A percentile compares a stretch with the other conserved stretches of the same genome.
phyloP scores from a whole-genome alignment of 306 rosid genomes.

The Cyamopsis tetragonoloba region DNA sequence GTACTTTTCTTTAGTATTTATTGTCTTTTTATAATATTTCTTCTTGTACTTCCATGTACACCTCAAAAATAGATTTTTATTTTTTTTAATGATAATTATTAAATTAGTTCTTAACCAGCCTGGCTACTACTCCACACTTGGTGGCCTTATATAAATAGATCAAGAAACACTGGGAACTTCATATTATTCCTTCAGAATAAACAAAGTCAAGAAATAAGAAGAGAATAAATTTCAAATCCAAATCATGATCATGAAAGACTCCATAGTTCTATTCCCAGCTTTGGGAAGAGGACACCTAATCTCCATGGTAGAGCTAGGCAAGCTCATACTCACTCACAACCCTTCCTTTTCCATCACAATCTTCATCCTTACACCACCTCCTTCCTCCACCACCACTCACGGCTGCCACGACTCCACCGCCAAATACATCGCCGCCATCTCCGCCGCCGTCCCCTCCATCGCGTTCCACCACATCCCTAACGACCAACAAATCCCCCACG shows the following conservation, averaged over 20 bases:
- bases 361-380: slow-evolving; percentile 35
- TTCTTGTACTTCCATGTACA: no score
- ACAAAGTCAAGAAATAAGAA: no score
- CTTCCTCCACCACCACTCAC: slow-evolving; percentile 31
- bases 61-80: no score
- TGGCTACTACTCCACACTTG: no score
- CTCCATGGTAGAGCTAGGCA: slow-evolving; percentile 15
- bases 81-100: no score
- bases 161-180: no score
- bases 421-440: background rate
- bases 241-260: background rate
- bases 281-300: background rate
- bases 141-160: no score
- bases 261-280: slow-evolving; percentile 10
- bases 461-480: background rate
- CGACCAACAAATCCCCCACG: background rate
- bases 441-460: background rate
- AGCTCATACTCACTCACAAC: slow-evolving; percentile 9
- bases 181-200: no score
- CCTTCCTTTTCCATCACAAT: slow-evolving; percentile 36
- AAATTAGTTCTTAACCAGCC: no score
- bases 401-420: background rate
- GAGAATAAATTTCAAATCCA: no score
- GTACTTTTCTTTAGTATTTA: no score
- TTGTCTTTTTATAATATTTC: no score